phyloP scores from a whole-genome alignment of 805 yeast species.

The Candida loeiensis region DNA sequence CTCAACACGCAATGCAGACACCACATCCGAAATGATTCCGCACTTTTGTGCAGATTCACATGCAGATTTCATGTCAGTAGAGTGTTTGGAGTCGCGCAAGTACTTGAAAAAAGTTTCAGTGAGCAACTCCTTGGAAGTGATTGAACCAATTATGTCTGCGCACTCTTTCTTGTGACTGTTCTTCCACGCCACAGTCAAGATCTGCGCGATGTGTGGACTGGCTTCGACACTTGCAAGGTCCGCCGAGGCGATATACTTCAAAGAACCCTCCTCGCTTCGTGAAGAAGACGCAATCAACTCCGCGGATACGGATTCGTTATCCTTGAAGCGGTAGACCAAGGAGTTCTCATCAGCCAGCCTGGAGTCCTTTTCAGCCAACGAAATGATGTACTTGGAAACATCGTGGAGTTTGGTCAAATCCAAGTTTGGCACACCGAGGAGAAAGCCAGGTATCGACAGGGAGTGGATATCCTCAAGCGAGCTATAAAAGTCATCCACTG shows the following conservation, averaged over 20 bases:
- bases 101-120: conserved; percentile 1
- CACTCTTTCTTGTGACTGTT: conserved; percentile 7
- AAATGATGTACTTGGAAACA: conserved; percentile 28
- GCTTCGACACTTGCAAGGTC: neutral
- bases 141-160: neutral
- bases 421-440: conserved; percentile 4
- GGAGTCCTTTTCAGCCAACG: conserved; percentile 23
- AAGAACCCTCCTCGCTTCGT: conserved; percentile 8
- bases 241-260: conserved; percentile 13
- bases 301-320: conserved; percentile 16
- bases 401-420: conserved; percentile 16
- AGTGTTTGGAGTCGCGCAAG: conserved; percentile 1
- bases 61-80: conserved; percentile 12
- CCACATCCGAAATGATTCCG: conserved; percentile 14
- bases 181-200: conserved; percentile 15
- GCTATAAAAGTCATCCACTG: conserved; percentile 32
- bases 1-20: conserved; percentile 6
- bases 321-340: conserved; percentile 18
- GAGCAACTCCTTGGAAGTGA: conserved; percentile 2
- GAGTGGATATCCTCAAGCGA: conserved; percentile 24
- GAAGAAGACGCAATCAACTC: conserved; percentile 16
- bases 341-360: conserved; percentile 20
- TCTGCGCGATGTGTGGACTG: neutral
- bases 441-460: conserved; percentile 9
- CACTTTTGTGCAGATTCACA: conserved; percentile 10